Base-by-base conservation (phyloP, 129 eudicot species). In the Scalesia atractyloides region DNA sequence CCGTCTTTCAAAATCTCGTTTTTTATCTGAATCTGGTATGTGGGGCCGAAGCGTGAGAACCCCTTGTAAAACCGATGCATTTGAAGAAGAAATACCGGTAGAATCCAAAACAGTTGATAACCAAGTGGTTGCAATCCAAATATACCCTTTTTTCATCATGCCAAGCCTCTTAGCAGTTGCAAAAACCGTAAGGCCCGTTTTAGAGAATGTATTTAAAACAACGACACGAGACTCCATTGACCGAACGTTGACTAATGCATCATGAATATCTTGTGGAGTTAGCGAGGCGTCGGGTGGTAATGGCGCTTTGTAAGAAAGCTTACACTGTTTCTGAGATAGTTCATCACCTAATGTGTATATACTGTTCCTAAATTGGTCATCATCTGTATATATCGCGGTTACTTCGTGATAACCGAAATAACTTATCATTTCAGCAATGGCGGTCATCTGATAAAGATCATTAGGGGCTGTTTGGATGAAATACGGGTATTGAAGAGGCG, bases 111-210 rank as follows among this genome's bases (percentile, higher is more conserved):
- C 78, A 13, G 86, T 64, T 3, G 98, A 84, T 33, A 93, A 82
- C 98, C 96, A 90, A 68, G 92, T 12, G 1, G 92, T 80, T 53
- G 97, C 89, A 36, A 93, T 87, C 98, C 98, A 93, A 26, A 87
- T 83, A 63, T 90, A 93, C 3, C 95, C 98, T 12, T 53, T 80
- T 7, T 71, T 79, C 87, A 90, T 82, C 98, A 93, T 93, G 51
- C 89, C 89, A n/a, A 93, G 97, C 13, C 53, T 72, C 72, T 70
- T 69, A 7, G 98, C 98, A 3, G 78, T 67, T 14, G 79, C 76
- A 49, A 93, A 74, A 75, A 90, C 47, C 64, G 14, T 2, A 18
- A 79, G 82, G 11, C 98, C 98, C 1, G 78, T 70, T 15, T 26
- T 24, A 4, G 86, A 13, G 58, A 74, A 84, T 1, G 97, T 82